Evolutionary conservation across 2,329 filamentous ascomycete genomes (phyloP).

Genomic region (Sarocladiaceae sp.): DNA sequence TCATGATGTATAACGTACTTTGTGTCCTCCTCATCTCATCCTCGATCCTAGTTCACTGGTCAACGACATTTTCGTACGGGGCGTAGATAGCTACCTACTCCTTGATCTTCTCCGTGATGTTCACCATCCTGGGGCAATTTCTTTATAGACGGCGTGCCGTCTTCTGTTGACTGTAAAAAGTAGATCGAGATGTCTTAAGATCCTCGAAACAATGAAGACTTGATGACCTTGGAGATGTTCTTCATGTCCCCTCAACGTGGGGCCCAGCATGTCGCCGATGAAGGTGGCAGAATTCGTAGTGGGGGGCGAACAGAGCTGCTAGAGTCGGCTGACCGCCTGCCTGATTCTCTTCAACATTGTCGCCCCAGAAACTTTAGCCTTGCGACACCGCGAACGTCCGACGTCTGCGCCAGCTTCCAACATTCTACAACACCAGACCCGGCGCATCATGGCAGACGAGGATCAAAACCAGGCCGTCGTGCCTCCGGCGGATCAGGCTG

Average conservation of each 20-base stretch:
- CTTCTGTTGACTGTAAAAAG: constrained; percentile 10
- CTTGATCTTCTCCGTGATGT: constrained; percentile 99
- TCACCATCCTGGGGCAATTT: constrained; percentile 71
- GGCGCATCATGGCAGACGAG: constrained; percentile 25
- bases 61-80: constrained; percentile 15
- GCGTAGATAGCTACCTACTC: constrained; percentile 55
- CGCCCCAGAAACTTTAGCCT: constrained; percentile 7
- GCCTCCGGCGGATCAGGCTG: constrained; percentile 15
- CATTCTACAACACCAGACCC: not conserved
- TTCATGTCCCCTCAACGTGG: constrained; percentile 10
- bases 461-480: constrained; percentile 20
- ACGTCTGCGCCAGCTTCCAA: not conserved
- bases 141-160: constrained; percentile 26
- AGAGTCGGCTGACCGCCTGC: constrained; percentile 13
- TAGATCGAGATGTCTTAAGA: not conserved
- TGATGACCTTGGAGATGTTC: constrained; percentile 1
- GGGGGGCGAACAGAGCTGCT: constrained; percentile 8
- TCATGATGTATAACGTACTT: constrained; percentile 56
- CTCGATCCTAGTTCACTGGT: constrained; percentile 69
- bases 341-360: constrained; percentile 6
- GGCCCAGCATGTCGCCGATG: not conserved
- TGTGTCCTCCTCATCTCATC: constrained; percentile 99
- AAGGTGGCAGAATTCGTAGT: constrained; percentile 13
- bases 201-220: not conserved
- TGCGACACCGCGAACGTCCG: not conserved